Evolutionary conservation across 75 land plant genomes (phyloP).

Genomic region (Cryptomeria japonica): DNA sequence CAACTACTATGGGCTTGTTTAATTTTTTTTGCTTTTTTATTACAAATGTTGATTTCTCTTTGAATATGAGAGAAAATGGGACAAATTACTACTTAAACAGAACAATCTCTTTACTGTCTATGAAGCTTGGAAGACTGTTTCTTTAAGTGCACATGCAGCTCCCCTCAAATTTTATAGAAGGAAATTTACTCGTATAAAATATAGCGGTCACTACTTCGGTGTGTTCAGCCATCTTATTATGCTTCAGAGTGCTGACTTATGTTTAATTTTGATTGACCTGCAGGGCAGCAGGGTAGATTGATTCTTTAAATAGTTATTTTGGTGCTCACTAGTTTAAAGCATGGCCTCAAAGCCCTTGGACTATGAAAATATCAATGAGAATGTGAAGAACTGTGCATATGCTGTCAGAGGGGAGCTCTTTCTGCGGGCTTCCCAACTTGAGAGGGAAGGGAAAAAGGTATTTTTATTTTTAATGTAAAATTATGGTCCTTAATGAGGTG

Average conservation of each 20-base stretch:
- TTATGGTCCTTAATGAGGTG: background rate
- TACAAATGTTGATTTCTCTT: too few species aligned
- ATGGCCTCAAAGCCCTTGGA: slow-evolving; percentile 71
- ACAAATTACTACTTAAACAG: too few species aligned
- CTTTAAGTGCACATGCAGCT: too few species aligned
- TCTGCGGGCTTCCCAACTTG: slow-evolving; percentile 96
- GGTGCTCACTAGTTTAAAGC: background rate
- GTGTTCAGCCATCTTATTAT: background rate
- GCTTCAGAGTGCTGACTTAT: background rate
- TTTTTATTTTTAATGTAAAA: background rate
- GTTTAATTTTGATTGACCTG: background rate
- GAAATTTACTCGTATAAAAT: too few species aligned
- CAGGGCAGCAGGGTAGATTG: background rate
- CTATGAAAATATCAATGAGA: slow-evolving; percentile 78
- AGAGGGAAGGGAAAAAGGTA: slow-evolving; percentile 99
- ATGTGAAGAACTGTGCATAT: slow-evolving; percentile 93
- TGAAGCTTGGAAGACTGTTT: too few species aligned
- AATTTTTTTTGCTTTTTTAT: too few species aligned
- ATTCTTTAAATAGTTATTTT: background rate
- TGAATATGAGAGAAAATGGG: too few species aligned
- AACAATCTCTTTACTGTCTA: too few species aligned
- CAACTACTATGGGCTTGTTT: too few species aligned
- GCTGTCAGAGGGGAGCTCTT: slow-evolving; percentile 98
- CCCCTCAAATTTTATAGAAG: too few species aligned
- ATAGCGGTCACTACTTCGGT: background rate